These are phyloP conservation scores for Alternaria gaisen DNA, from an alignment of 2,329 filamentous ascomycete genomes.

Conservation along the genomic window DNA sequence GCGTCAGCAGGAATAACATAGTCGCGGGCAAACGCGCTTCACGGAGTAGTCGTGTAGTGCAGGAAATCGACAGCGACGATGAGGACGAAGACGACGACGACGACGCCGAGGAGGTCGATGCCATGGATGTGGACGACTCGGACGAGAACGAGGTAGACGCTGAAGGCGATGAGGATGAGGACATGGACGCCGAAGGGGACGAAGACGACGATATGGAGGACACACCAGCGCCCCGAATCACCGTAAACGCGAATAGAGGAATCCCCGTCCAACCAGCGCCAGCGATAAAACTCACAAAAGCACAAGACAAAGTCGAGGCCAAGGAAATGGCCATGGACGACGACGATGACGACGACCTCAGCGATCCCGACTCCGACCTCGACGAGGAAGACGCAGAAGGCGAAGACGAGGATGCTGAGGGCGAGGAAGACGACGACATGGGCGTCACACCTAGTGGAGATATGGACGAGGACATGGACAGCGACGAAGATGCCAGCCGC, in stretches of 20 bases:
- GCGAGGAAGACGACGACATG: slow-evolving; percentile 52
- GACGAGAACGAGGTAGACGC: slow-evolving; percentile 50
- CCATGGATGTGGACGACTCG: slow-evolving; percentile 53
- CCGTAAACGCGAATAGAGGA: slow-evolving; percentile 32
- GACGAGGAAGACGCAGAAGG: slow-evolving; percentile 59
- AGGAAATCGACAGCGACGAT: slow-evolving; percentile 53
- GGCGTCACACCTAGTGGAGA: slow-evolving; percentile 49
- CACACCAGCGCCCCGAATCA: slow-evolving; percentile 39
- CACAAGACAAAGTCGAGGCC: slow-evolving; percentile 56
- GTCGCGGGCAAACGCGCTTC: slow-evolving; percentile 51
- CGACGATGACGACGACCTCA: slow-evolving; percentile 56
- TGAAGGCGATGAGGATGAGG: slow-evolving; percentile 51
- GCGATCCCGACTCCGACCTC: slow-evolving; percentile 51
- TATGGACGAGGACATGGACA: slow-evolving; percentile 55
- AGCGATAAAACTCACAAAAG: slow-evolving; percentile 42
- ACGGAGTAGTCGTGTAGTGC: slow-evolving; percentile 50
- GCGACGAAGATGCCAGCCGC: slow-evolving; percentile 64
- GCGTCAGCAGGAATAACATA: slow-evolving; percentile 48
- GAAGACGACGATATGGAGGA: slow-evolving; percentile 51
- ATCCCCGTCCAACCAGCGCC: slow-evolving; percentile 49
- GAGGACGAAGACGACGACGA: slow-evolving; percentile 55
- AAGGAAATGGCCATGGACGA: slow-evolving; percentile 62
- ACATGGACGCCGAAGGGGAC: slow-evolving; percentile 51
- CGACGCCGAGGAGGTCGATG: slow-evolving; percentile 51
- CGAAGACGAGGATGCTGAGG: slow-evolving; percentile 54